These are phyloP conservation scores for Tetracladium maxilliforme DNA, from an alignment of 2,329 filamentous ascomycete genomes.

Conservation along the genomic window DNA sequence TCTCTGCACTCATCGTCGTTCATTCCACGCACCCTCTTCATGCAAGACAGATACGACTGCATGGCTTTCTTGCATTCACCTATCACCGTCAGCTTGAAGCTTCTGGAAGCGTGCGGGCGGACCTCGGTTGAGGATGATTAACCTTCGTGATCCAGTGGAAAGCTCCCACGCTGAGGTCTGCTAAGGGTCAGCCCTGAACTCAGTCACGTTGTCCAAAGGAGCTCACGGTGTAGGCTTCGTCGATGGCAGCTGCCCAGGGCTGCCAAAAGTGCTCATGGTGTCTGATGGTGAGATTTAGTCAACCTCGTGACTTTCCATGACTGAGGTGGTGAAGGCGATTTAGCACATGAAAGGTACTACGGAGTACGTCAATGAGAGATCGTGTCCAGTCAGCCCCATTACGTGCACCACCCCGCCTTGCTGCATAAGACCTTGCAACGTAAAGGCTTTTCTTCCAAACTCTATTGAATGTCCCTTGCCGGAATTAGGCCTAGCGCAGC, in stretches of 20 bases:
- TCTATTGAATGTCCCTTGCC: too few relatives aligned
- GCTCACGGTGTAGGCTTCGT: slow-evolving; percentile 59
- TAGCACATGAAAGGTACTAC: too few relatives aligned
- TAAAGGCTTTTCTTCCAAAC: too few relatives aligned
- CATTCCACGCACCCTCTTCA: slow-evolving; percentile 69
- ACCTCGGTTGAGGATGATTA: slow-evolving; percentile 5
- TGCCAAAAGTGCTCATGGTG: slow-evolving; percentile 50
- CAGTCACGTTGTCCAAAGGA: neutral
- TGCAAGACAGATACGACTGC: slow-evolving; percentile 69
- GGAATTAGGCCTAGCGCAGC: too few relatives aligned
- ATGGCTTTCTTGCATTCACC: slow-evolving; percentile 91
- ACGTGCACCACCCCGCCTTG: too few relatives aligned
- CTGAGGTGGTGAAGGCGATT: too few relatives aligned
- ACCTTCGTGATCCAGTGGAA: slow-evolving; percentile 92
- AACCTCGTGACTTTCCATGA: too few relatives aligned
- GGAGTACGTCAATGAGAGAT: too few relatives aligned
- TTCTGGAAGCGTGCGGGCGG: neutral
- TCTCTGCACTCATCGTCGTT: slow-evolving; percentile 78
- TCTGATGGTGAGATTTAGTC: too few relatives aligned
- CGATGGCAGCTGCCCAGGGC: slow-evolving; percentile 50
- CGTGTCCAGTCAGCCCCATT: too few relatives aligned
- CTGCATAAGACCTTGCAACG: too few relatives aligned
- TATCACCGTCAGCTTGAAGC: slow-evolving; percentile 16
- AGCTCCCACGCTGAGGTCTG: slow-evolving; percentile 83
- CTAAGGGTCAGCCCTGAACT: slow-evolving; percentile 2